Base-by-base conservation (phyloP, 2,329 filamentous ascomycete genomes). In the Colletotrichum chrysophilum region DNA sequence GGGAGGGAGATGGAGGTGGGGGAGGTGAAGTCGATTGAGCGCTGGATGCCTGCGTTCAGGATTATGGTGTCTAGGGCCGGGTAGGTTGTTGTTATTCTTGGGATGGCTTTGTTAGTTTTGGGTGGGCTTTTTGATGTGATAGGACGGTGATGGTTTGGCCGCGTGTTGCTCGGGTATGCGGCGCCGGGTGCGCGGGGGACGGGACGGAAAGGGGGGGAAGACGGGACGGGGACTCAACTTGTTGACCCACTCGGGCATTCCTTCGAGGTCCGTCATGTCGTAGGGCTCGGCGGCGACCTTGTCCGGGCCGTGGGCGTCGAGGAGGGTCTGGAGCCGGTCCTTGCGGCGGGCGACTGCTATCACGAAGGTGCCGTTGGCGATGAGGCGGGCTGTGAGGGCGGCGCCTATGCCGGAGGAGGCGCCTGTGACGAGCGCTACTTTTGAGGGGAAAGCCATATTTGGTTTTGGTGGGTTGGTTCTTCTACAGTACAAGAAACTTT, bases 41-140 rank as follows among this genome's bases (percentile, higher is more conserved):
- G 83, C 79, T 93, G 90, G 36, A 90, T 85, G 10, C 90, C 91
- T 0, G 91, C 88, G 79, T 92, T 92, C 66, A 93, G 82, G 70
- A 93, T 81, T 30, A 93, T 80, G 77, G 87, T 88, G 82, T 92
- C 90, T 32, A 93, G 86, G 32, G 87, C 82, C 0, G 90, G 88
- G 79, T 90, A 85, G 56, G 72, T 73, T 7, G 78, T 65, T 7
- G 80, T 82, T 69, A 87, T 83, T 13, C 85, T 86, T 36, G 58
- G 2, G 12, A 1, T 21, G 18, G 28, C 28, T 13, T 61, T 61
- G 21, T 30, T 61, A 32, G 58, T n/a, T 30, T n/a, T 13, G 56
- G 32, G 34, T n/a, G 18, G 3, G 3, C 38, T 3, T 21, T 21
- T 36, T 43, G 10, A 24, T 43, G 5, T 28, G 32, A 24, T 64